Conservation (phyloP, 2,329 filamentous ascomycete genomes). For the Sordariomycetes sp. region DNA sequence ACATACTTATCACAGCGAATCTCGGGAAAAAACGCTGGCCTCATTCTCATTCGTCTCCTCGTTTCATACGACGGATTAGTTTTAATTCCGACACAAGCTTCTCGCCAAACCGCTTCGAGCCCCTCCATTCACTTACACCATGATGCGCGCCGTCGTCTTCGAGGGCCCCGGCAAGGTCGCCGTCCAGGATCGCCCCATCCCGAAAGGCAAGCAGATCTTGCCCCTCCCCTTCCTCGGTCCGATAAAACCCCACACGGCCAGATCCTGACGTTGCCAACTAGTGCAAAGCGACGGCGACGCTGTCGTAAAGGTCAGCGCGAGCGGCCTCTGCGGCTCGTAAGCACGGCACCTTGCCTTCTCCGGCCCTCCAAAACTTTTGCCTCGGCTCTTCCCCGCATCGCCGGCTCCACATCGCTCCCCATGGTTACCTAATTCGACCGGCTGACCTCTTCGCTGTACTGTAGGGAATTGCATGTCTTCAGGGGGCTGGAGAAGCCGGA, state of each 20-base stretch:
- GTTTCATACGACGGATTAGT: too few relatives aligned
- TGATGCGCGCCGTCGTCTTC: constrained; percentile 84
- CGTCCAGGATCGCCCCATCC: constrained; percentile 70
- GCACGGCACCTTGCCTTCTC: constrained; percentile 8
- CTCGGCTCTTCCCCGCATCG: constrained; percentile 4
- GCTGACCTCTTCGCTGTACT: background rate
- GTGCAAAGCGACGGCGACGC: background rate
- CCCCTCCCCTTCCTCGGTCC: background rate
- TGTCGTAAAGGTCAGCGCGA: constrained; percentile 4
- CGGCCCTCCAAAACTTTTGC: background rate
- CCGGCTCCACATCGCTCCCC: background rate
- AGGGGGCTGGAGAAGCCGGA: constrained; percentile 66
- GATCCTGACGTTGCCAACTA: constrained; percentile 8
- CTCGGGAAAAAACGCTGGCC: too few relatives aligned
- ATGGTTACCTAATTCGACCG: background rate
- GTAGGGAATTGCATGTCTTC: constrained; percentile 63
- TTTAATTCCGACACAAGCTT: background rate
- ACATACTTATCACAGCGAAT: too few relatives aligned
- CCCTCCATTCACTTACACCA: constrained; percentile 19
- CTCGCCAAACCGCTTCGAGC: background rate
- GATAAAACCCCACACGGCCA: background rate
- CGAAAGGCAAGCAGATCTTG: constrained; percentile 34
- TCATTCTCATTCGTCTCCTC: too few relatives aligned
- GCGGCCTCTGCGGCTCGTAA: constrained; percentile 5
- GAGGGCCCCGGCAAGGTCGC: constrained; percentile 66